A percentile compares a stretch with the other conserved stretches of the same genome.
These are phyloP conservation scores for Ogataea corticis DNA, from an alignment of 805 yeast genomes.

Conservation along the genomic window DNA sequence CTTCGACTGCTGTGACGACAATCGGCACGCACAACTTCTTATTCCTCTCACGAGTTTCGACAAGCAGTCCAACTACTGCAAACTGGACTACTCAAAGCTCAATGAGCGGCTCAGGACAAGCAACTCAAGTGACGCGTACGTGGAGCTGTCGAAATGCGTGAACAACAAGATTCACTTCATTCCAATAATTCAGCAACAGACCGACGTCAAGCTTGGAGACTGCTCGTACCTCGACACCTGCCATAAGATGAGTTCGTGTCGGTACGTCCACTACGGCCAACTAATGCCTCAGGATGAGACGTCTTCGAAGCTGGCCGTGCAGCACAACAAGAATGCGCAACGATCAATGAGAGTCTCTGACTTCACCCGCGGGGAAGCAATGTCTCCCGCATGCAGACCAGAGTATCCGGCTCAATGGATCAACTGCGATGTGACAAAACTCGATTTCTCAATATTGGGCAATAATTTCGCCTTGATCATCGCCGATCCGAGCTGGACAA, in stretches of 20 bases:
- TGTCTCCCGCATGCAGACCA: constrained; percentile 24
- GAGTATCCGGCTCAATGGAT: constrained; percentile 76
- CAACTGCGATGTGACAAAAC: constrained; percentile 72
- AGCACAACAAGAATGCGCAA: constrained; percentile 23
- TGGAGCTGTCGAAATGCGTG: constrained; percentile 32
- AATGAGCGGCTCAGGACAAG: constrained; percentile 18
- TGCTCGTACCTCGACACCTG: constrained; percentile 95
- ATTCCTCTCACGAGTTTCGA: constrained; percentile 27
- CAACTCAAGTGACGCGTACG: constrained; percentile 8
- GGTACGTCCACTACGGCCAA: constrained; percentile 76
- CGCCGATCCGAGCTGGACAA: constrained; percentile 97
- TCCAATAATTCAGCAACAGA: constrained; percentile 56
- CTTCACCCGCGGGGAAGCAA: constrained; percentile 51
- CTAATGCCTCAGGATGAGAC: constrained; percentile 39
- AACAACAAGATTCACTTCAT: constrained; percentile 49
- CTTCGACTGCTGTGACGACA: constrained; percentile 50
- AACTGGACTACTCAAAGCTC: constrained; percentile 29
- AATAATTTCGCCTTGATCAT: constrained; percentile 74
- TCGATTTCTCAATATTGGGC: constrained; percentile 73
- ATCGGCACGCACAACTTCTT: constrained; percentile 34
- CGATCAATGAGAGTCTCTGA: constrained; percentile 34
- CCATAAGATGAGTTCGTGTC: constrained; percentile 77
- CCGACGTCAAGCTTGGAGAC: constrained; percentile 78
- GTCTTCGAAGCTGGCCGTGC: constrained; percentile 10
- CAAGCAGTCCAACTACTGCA: constrained; percentile 28